phyloP scores from a whole-genome alignment of 208 protist species.

The Wallacemonas sp. region DNA sequence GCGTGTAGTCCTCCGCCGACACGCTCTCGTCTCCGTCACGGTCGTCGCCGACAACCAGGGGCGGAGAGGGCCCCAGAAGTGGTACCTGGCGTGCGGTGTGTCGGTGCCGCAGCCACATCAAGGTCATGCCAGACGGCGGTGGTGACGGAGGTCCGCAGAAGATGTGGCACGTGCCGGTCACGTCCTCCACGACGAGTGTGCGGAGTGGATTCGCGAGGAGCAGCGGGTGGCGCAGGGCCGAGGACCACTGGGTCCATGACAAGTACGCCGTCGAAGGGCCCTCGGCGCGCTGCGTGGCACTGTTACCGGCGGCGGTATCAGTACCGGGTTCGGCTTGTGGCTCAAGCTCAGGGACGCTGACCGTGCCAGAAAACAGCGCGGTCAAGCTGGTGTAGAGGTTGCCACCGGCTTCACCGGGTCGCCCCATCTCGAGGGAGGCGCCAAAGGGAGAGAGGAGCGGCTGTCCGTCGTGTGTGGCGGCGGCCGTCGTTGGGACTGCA shows the following conservation, averaged over 20 bases:
- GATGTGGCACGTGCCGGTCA: constrained; percentile 29
- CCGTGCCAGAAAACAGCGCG: neutral
- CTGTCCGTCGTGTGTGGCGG: neutral
- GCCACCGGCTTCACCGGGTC: neutral
- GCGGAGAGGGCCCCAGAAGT: neutral
- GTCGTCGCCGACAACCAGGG: neutral
- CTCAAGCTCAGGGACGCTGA: neutral
- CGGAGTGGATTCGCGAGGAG: constrained; percentile 14
- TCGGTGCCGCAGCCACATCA: constrained; percentile 25
- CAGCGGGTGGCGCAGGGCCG: constrained; percentile 9
- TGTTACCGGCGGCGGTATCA: neutral
- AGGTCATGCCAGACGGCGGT: neutral
- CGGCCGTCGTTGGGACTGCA: neutral
- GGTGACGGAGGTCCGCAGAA: constrained; percentile 18
- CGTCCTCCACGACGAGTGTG: constrained; percentile 35
- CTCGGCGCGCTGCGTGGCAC: neutral
- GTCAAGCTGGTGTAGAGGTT: neutral
- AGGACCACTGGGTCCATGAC: constrained; percentile 2
- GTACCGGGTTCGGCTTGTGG: neutral
- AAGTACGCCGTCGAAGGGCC: neutral
- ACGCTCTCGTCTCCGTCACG: neutral
- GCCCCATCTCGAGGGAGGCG: neutral
- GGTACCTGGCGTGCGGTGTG: constrained; percentile 12
- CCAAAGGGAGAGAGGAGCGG: neutral
- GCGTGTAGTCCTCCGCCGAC: constrained; percentile 14